phyloP scores from a whole-genome alignment of 805 yeast species.

The Millerozyma miso region DNA sequence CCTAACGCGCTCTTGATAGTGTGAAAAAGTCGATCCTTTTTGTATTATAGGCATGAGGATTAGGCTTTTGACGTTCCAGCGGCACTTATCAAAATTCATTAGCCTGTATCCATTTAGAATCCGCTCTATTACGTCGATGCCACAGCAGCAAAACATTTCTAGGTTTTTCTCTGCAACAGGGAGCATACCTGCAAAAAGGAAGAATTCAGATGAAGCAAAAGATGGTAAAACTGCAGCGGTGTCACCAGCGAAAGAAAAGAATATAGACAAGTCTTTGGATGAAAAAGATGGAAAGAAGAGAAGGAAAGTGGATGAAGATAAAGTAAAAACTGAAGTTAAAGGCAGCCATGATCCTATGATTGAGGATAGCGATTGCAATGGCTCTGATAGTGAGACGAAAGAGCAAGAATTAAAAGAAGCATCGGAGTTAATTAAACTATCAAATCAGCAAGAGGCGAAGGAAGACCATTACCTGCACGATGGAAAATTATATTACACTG shows the following conservation, averaged over 20 bases:
- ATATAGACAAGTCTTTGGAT: constrained; percentile 4
- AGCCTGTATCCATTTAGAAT: neutral
- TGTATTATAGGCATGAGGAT: neutral
- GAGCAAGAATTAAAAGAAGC: constrained; percentile 10
- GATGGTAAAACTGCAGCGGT: neutral
- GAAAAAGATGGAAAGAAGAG: neutral
- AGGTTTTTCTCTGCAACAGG: constrained; percentile 20
- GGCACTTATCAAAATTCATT: neutral
- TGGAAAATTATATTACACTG: constrained; percentile 28
- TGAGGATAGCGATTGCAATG: constrained; percentile 3
- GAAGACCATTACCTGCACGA: constrained; percentile 8
- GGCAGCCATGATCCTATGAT: neutral
- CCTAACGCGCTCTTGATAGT: neutral
- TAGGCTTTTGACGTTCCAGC: neutral
- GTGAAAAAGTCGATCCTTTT: neutral
- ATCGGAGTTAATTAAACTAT: constrained; percentile 9
- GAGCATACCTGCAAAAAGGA: neutral
- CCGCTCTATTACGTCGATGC: constrained; percentile 11
- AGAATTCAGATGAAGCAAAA: neutral
- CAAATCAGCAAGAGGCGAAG: constrained; percentile 8
- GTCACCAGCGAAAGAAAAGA: neutral
- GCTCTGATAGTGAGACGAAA: neutral
- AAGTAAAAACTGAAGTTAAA: constrained; percentile 1
- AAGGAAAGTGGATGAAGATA: neutral
- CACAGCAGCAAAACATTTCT: constrained; percentile 31